These are phyloP conservation scores for Uromyces viciae-fabae DNA, from an alignment of 1,284 basidiomycete genomes.

Conservation along the genomic window DNA sequence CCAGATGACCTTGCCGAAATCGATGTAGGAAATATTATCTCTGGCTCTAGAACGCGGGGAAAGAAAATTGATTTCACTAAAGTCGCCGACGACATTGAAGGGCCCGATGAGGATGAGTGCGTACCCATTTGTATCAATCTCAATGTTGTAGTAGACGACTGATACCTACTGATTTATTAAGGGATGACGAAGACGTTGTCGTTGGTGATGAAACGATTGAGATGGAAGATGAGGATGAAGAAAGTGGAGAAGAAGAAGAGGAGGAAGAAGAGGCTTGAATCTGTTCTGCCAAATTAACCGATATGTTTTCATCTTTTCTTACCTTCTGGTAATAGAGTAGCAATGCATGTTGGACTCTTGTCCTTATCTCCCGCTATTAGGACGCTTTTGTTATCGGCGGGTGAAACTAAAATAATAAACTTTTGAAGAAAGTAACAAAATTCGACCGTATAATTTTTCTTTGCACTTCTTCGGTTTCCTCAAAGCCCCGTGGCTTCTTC, in stretches of 20 bases:
- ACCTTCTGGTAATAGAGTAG: too few species aligned
- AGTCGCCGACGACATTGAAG: not conserved
- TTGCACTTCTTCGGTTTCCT: too few species aligned
- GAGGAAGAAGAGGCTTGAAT: slow-evolving; percentile 35
- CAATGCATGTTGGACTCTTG: too few species aligned
- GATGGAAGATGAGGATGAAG: slow-evolving; percentile 42
- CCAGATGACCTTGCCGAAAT: slow-evolving; percentile 44
- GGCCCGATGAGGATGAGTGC: slow-evolving; percentile 43
- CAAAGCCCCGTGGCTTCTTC: too few species aligned
- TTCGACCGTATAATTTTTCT: too few species aligned
- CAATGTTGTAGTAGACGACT: not conserved
- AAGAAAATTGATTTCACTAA: slow-evolving; percentile 45
- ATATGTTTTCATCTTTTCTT: too few species aligned
- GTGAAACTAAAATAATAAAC: too few species aligned
- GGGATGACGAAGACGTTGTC: slow-evolving; percentile 38
- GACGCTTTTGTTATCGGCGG: too few species aligned
- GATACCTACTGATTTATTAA: not conserved
- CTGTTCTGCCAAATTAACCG: too few species aligned
- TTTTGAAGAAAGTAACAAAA: too few species aligned
- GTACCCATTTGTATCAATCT: not conserved
- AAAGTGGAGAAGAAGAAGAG: slow-evolving; percentile 37
- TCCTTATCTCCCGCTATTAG: too few species aligned
- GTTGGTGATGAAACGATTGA: slow-evolving; percentile 39
- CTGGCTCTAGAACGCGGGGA: slow-evolving; percentile 38
- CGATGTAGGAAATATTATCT: slow-evolving; percentile 37